Conservation (phyloP, 2,329 filamentous ascomycete genomes). For the Penicillium concentricum region DNA sequence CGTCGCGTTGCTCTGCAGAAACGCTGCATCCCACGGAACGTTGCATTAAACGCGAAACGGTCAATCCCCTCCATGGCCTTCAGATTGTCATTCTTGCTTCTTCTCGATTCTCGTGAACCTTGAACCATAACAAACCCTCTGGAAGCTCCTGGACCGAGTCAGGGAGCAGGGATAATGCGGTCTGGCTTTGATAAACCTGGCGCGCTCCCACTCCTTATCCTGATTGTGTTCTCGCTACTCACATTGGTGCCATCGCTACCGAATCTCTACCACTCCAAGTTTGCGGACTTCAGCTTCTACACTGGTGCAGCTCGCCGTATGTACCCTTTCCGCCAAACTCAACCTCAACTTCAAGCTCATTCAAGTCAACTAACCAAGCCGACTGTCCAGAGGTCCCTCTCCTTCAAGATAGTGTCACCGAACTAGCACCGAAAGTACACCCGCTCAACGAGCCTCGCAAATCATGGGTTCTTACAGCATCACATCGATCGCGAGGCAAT, state of each 20-base stretch:
- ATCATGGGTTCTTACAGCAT: constrained; percentile 14
- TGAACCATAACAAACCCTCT: background rate
- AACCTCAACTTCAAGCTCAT: background rate
- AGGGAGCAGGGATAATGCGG: constrained; percentile 56
- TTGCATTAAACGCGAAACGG: constrained; percentile 4
- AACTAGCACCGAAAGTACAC: constrained; percentile 7
- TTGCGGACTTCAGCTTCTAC: constrained; percentile 28
- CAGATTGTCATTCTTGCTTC: background rate
- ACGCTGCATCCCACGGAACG: background rate
- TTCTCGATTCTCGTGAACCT: constrained; percentile 2
- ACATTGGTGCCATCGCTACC: constrained; percentile 36
- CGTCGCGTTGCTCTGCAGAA: constrained; percentile 1
- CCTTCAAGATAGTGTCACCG: constrained; percentile 23
- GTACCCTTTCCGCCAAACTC: constrained; percentile 9
- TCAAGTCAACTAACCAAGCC: background rate
- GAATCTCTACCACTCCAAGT: constrained; percentile 29
- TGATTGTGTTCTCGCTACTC: constrained; percentile 35
- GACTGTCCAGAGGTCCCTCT: constrained; percentile 25
- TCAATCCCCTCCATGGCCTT: constrained; percentile 12
- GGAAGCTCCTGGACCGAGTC: constrained; percentile 50
- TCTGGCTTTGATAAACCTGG: constrained; percentile 35
- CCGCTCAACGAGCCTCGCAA: constrained; percentile 8
- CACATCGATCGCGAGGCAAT: constrained; percentile 18
- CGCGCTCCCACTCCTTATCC: constrained; percentile 34
- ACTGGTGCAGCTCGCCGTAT: constrained; percentile 26